Percentiles rank a stretch among this genome's conserved stretches.
Evolutionary conservation across 257 asterid species (phyloP).

Genomic region (Solanum sitiens): DNA sequence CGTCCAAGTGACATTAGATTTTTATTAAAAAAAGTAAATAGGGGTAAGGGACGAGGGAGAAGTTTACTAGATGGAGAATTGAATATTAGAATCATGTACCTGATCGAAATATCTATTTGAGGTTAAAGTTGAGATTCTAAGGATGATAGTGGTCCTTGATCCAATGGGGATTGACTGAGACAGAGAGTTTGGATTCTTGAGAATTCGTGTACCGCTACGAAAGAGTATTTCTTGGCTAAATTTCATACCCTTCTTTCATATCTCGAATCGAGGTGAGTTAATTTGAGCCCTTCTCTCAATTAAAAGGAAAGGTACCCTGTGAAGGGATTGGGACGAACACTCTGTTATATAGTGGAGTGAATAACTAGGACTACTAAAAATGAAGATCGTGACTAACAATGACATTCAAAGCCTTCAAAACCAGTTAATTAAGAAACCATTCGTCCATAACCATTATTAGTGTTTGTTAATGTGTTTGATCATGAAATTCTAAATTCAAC

Average conservation of each 20-base stretch:
- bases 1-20: not conserved
- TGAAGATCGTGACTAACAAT: not conserved
- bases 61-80: not conserved
- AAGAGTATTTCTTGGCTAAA: not conserved
- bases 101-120: no score
- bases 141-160: not conserved
- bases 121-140: not conserved
- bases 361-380: not conserved
- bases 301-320: not conserved
- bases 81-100: not conserved
- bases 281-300: not conserved
- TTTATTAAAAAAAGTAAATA: not conserved
- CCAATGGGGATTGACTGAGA: not conserved
- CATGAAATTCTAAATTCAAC: not conserved
- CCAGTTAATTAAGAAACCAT: not conserved
- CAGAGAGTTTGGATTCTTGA: not conserved
- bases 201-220: not conserved
- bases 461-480: not conserved
- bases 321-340: not conserved
- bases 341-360: not conserved
- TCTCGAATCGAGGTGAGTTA: not conserved
- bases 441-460: not conserved
- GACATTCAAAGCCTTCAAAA: not conserved
- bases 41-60: not conserved
- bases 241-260: not conserved